phyloP scores from a whole-genome alignment of 78 protist species.

The Dictyostelium brefeldianum region DNA sequence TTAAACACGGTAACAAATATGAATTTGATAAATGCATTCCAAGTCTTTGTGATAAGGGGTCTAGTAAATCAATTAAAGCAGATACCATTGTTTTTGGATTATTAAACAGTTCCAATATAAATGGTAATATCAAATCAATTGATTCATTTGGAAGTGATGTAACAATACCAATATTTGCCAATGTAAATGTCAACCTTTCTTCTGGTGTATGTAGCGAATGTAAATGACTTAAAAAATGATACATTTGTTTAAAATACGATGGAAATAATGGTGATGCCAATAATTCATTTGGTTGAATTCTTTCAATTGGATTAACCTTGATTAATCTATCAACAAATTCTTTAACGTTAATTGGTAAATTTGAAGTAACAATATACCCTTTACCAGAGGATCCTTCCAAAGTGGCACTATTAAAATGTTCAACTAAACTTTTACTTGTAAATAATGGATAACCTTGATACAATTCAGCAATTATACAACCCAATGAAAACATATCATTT shows the following conservation, averaged over 20 bases:
- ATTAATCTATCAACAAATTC: slow-evolving; percentile 52
- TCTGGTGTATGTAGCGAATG: slow-evolving; percentile 54
- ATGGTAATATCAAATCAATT: slow-evolving; percentile 56
- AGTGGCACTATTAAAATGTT: slow-evolving; percentile 18
- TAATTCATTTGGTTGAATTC: slow-evolving; percentile 18
- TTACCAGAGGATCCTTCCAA: too few species aligned
- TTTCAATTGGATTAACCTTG: slow-evolving; percentile 36
- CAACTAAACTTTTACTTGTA: not conserved
- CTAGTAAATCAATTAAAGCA: slow-evolving; percentile 61
- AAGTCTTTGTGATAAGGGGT: slow-evolving; percentile 60
- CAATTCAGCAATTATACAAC: slow-evolving; percentile 70
- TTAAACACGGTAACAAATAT: slow-evolving; percentile 56
- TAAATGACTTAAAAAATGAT: slow-evolving; percentile 67
- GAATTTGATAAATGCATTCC: slow-evolving; percentile 44
- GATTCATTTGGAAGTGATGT: slow-evolving; percentile 73
- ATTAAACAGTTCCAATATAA: slow-evolving; percentile 53
- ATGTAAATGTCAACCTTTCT: slow-evolving; percentile 49
- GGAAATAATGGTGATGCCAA: slow-evolving; percentile 59
- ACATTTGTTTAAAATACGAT: slow-evolving; percentile 66
- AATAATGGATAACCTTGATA: slow-evolving; percentile 73
- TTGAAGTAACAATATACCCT: not conserved
- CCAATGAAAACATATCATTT: slow-evolving; percentile 69
- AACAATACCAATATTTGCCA: slow-evolving; percentile 76
- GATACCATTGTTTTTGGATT: slow-evolving; percentile 59
- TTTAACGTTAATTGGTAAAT: slow-evolving; percentile 52